Evolutionary conservation across 148 eudicot species (phyloP), one percentile per base, ranked within the genome.

Genomic region (Rhododendron williamsianum): DNA sequence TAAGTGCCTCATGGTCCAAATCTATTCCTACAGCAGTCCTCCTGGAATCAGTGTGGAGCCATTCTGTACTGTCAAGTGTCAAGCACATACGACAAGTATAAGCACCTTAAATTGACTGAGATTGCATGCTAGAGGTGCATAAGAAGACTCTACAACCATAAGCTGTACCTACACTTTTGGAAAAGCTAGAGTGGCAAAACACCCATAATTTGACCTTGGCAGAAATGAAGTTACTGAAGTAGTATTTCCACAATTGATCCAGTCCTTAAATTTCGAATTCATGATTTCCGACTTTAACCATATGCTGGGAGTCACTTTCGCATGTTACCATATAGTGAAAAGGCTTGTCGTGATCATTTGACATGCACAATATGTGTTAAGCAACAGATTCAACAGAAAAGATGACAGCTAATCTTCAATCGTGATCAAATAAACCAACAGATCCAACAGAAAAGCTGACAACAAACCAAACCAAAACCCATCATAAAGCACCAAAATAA

Each of bases 21-120:
- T 97, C 99, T 85, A 97, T 85, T 52, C 98, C 98, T 63, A 95
- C 84, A 76, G 98, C 98, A 87, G 98, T 97, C 87, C 96, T 88
- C 87, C 98, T 92, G 41, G 99, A 87, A 82, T 97, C 99, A 87
- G 89, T 89, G 16, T 89, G 91, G 35, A 95, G 96, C 99, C 99
- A 97, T 85, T 95, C 99, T 83, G 94, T 87, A 90, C 99, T 97
- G 96, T 79, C 80, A 91, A 83, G 77, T 54, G 19, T 54, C 60
- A 54, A 54, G 60, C 81, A 87, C 87, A 63, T 10, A 78, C 10
- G 89, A 79, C 48, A 9, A 82, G 85, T 74, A 58, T 78, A 33
- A 81, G 58, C 46, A 36, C 60, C 41, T 73, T 36, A 46, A 58
- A 41, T 52, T 78, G n/a, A 46, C 11, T 19, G 33, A 48, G 33